These are phyloP conservation scores for Bimuria novae-zelandiae DNA, from an alignment of 2,329 filamentous ascomycete species.

Conservation along the genomic window DNA sequence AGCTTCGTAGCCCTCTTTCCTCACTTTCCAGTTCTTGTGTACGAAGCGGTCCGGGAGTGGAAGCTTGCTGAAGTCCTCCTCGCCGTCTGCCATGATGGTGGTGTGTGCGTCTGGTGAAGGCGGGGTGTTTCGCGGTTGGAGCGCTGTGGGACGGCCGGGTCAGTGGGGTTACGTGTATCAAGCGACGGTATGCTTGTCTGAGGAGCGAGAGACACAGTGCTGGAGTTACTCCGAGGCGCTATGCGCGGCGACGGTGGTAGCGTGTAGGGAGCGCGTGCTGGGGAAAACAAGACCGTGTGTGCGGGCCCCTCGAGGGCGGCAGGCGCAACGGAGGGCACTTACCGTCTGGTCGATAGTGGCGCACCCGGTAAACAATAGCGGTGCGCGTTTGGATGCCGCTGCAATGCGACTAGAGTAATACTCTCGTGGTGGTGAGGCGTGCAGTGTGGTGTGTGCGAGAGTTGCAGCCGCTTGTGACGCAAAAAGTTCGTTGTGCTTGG, in stretches of 20 bases:
- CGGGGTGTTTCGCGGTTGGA: constrained; percentile 10
- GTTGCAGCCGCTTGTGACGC: constrained; percentile 1
- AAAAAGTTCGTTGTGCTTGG: constrained; percentile 13
- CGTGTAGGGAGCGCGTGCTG: neutral
- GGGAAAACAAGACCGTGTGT: neutral
- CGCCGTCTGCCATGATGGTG: constrained; percentile 74
- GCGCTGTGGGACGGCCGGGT: neutral
- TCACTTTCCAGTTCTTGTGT: constrained; percentile 97
- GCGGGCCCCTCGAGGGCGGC: neutral
- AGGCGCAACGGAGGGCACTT: constrained; percentile 1
- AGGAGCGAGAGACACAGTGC: neutral
- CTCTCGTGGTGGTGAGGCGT: constrained; percentile 10
- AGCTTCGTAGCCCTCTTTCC: constrained; percentile 93
- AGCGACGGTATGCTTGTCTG: neutral
- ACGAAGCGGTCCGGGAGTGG: constrained; percentile 79
- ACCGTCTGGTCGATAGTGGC: neutral
- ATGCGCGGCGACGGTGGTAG: neutral
- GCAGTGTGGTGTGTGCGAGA: neutral
- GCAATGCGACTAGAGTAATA: neutral
- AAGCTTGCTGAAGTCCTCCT: constrained; percentile 79
- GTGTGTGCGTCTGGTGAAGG: constrained; percentile 12
- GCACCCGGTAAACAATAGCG: neutral
- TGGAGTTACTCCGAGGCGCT: neutral
- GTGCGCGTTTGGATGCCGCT: neutral
- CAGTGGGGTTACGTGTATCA: neutral